A percentile compares a stretch with the other conserved stretches of the same genome.
phyloP scores from a whole-genome alignment of 257 asterid genomes.

The Solanum lycopersicoides region DNA sequence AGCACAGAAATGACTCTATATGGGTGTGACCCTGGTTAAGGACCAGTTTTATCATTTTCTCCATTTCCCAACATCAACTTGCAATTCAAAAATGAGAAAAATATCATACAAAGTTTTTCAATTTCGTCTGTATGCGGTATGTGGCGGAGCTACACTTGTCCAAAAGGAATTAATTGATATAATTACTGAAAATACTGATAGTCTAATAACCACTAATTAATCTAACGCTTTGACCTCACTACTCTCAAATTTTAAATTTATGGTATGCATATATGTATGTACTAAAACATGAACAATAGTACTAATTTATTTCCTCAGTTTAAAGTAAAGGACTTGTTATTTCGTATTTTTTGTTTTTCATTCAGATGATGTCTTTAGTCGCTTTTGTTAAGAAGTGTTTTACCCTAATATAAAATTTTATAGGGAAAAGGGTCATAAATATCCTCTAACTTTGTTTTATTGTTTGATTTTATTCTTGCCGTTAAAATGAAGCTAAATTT shows the following conservation, averaged over 20 bases:
- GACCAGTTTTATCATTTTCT: not conserved
- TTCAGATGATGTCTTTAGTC: not conserved
- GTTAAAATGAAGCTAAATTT: no score
- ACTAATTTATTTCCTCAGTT: not conserved
- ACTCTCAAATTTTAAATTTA: not conserved
- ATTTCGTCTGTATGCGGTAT: not conserved
- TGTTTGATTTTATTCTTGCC: no score
- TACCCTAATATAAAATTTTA: rapidly evolving
- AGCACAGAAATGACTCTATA: not conserved
- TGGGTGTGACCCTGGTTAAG: not conserved
- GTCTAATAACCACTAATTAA: not conserved
- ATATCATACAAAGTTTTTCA: not conserved
- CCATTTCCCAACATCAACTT: not conserved
- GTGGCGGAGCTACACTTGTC: not conserved
- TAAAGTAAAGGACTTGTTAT: not conserved
- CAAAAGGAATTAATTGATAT: not conserved
- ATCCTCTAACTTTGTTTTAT: no score
- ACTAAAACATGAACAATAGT: not conserved
- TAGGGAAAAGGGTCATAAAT: no score
- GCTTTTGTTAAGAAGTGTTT: not conserved
- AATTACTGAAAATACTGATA: not conserved
- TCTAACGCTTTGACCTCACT: not conserved
- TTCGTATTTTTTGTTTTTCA: not conserved
- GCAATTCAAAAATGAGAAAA: not conserved
- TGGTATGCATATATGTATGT: not conserved